Conservation (phyloP, 768 basidiomycete species). For the Dioszegia aurantiaca region DNA sequence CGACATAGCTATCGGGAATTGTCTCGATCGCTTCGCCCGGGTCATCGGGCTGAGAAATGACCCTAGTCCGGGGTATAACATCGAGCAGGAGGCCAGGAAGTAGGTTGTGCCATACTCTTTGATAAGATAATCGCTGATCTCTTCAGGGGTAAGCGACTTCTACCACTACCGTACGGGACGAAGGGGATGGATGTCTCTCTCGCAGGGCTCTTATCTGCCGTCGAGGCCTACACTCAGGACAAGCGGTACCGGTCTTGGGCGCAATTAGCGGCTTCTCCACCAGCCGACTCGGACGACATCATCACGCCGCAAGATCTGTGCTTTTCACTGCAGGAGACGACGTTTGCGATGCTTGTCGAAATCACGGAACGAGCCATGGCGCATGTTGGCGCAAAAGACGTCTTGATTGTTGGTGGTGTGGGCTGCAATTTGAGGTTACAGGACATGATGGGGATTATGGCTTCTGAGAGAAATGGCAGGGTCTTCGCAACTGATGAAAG, state of each 20-base stretch:
- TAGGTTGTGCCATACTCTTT: conserved; percentile 48
- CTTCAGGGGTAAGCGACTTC: conserved; percentile 74
- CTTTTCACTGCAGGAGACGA: conserved; percentile 93
- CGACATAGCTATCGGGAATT: conserved; percentile 99
- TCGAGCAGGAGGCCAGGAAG: conserved; percentile 93
- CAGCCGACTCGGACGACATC: conserved; percentile 59
- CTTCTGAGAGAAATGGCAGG: conserved; percentile 75
- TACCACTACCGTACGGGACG: conserved; percentile 86
- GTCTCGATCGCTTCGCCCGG: conserved; percentile 92
- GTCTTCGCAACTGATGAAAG: conserved; percentile 92
- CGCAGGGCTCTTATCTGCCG: conserved; percentile 85
- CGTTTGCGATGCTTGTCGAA: conserved; percentile 97
- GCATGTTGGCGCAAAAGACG: conserved; percentile 92
- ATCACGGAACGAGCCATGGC: conserved; percentile 99
- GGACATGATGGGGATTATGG: conserved; percentile 99
- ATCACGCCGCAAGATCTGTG: conserved; percentile 96
- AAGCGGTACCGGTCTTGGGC: conserved; percentile 66
- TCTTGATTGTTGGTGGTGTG: conserved; percentile 97
- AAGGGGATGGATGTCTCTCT: conserved; percentile 98
- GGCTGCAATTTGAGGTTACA: conserved; percentile 95
- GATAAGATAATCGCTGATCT: not conserved
- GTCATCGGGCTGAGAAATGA: conserved; percentile 93
- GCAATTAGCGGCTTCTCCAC: not conserved
- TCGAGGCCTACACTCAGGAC: conserved; percentile 82
- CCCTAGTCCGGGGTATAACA: conserved; percentile 93